Base-by-base conservation (phyloP, 2,329 filamentous ascomycete species). In the Onygenales sp. region DNA sequence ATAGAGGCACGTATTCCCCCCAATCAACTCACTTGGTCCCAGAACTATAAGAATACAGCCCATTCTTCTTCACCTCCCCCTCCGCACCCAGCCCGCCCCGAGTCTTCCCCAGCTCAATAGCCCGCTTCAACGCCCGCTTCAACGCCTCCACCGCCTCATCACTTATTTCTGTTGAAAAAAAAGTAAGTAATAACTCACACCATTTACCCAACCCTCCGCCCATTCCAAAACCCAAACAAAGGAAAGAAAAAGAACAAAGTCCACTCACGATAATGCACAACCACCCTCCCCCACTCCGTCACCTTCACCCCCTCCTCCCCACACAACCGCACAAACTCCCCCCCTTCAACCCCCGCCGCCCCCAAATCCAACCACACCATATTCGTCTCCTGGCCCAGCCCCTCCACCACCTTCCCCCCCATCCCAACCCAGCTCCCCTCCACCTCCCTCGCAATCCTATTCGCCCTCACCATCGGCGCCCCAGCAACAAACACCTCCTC, bases 331-430 rank as follows among this genome's bases (percentile, higher is more conserved):
- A 79, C 75, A 56, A 84, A 79, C 42, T 78, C 73, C 50, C 78
- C 75, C 4, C 66, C 66, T 2, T 73, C 71, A 35, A 84, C 66
- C 0, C 80, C 79, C 9, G 80, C 78, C 1, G 78, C 77, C 33
- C 82, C 78, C 13, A 93, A 72, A 66, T 94, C 85, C 54, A 94
- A 64, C 89, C 88, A 95, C 36, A 89, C 82, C 87, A 95, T 94
- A 71, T 95, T 95, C n/a, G 89, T 94, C 64, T 95, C 84, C 84
- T 0, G 86, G 85, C 55, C 45, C 8, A 48, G 32, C 3, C 33
- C 33, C 5, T 84, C 76, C 17, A 77, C 69, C 54, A 89, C 70
- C 69, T 79, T 81, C 1, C 89, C 89, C 4, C 89, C 89, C 50
- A 84, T 74, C 13, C 71, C 72, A 5, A 75, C 78, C 89, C 89